Base-by-base conservation (phyloP, 2,329 filamentous ascomycete species). In the Exophiala sp. region DNA sequence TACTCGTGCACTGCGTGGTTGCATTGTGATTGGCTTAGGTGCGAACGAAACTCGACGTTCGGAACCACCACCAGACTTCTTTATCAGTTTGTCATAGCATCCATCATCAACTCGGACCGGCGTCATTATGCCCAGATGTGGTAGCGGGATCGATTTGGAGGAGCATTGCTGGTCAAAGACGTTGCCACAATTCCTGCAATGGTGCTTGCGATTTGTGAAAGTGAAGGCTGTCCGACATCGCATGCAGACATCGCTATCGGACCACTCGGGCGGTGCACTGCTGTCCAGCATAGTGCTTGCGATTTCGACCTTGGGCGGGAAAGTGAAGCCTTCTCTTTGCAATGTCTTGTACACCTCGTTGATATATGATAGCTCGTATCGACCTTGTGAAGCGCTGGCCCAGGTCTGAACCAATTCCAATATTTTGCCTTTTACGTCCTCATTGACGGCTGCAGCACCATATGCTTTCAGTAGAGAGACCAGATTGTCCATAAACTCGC, bases 231-330 rank as follows among this genome's bases (percentile, higher is more conserved):
- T 96, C 63, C 94, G 85, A 71, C 94, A 99, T 68, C 94, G 87
- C 91, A 99, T 96, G 71, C 94, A 99, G 32, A 99, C 92, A 66
- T 99, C 94, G 9, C 92, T 96, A 72, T 99, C 94, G 47, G 86
- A 85, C 94, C 94, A 99, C 73, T 99, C 94, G 0, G 94, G 94
- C 8, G 94, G 94, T 57, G 94, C 94, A 66, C 87, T 96, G 69
- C 91, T 96, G 69, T 99, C 92, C 62, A 97, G 84, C 91, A 99
- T 99, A 72, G 88, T 96, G 72, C 90, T 95, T n/a, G 92, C 82
- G 41, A 99, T 87, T 21, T 88, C 85, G 38, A 86, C 84, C 65
- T 86, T 89, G 3, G 94, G 94, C 1, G 94, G 94, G 61, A 99
- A 99, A 52, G 84, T 82, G 69, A 88, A 95, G 18, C 91, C 90